Conservation (phyloP, 768 basidiomycete genomes). For the Pseudohyphozyma bogoriensis region DNA sequence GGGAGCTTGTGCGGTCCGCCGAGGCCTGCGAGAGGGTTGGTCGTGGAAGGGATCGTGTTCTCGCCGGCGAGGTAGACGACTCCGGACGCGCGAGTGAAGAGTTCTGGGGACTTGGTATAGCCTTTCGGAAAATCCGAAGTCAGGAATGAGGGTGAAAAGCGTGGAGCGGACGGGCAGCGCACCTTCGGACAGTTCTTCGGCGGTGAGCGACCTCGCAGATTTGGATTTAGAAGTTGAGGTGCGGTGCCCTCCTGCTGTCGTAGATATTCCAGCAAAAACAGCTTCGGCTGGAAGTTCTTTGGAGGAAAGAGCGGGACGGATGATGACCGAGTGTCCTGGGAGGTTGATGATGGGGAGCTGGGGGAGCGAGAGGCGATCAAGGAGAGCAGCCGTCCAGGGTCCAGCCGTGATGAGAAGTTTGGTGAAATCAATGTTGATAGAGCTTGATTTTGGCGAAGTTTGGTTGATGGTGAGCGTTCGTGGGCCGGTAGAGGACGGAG, state of each 20-base stretch:
- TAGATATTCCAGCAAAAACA: constrained; percentile 20
- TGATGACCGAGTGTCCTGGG: constrained; percentile 24
- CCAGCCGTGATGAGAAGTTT: constrained; percentile 40
- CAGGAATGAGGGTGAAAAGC: too few species aligned
- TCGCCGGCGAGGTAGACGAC: constrained; percentile 23
- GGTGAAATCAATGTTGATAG: constrained; percentile 34
- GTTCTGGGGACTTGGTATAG: constrained; percentile 17
- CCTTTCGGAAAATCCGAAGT: too few species aligned
- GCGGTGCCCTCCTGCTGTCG: constrained; percentile 15
- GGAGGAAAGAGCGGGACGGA: constrained; percentile 2
- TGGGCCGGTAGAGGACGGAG: neutral
- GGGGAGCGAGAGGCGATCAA: constrained; percentile 3
- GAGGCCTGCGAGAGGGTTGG: neutral
- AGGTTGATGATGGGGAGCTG: constrained; percentile 14
- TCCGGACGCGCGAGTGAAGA: constrained; percentile 12
- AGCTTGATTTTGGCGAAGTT: neutral
- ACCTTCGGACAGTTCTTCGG: constrained; percentile 5
- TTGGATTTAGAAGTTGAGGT: constrained; percentile 13
- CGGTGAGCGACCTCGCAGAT: constrained; percentile 5
- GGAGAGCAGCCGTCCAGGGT: constrained; percentile 38
- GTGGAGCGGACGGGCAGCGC: too few species aligned
- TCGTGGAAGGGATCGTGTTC: constrained; percentile 25
- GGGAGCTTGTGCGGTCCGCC: constrained; percentile 14
- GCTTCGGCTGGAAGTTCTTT: constrained; percentile 11
- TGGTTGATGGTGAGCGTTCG: neutral